Evolutionary conservation across 768 basidiomycete species (phyloP), one percentile per base, ranked within the genome.

Genomic region (Tephrocybe sp.): DNA sequence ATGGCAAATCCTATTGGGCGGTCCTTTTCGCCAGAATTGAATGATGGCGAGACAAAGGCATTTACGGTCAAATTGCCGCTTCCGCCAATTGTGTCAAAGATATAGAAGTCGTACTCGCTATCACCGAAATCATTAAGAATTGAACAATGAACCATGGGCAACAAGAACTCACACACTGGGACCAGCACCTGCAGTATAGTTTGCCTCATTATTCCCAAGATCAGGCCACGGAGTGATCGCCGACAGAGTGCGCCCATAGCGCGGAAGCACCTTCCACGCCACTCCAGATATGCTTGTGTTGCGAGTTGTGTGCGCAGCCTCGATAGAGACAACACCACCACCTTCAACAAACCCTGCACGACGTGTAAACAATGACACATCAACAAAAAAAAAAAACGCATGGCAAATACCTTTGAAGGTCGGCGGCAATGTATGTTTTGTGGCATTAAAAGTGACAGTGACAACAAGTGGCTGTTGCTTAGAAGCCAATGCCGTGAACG

Each of bases 41-140:
- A 63, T 0, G 80, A 76, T 1, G 83, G 79, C 1, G 81, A 73
- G 36, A 83, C 70, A 38, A 67, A 66, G 8, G 78, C 69, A 9
- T 70, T 78, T 18, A 80, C 69, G 13, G 70, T 77, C 18, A 79
- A 53, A 50, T 79, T 83, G 18, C 74, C 74, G 39, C 55, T 60
- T 19, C 62, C 60, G 30, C 57, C 47, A 16, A 73, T 57, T 21
- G 74, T 75, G 66, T 80, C 76, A 73, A 85, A 84, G 48, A 69
- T 79, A 66, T 68, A 80, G 63, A 87, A 84, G 63, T 84, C 82
- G 61, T 87, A 88, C 60, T 83, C 78, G 42, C 81, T 83, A 54
- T 36, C 18, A 12, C 13, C 7, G 25, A 36, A 8, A 34, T 27
- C 9, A 28, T 25, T 27, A 28, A 26, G 18, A 32, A 28, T 37